Evolutionary conservation across 2,329 filamentous ascomycete species (phyloP).

Genomic region (Arthrobotrys iridis): DNA sequence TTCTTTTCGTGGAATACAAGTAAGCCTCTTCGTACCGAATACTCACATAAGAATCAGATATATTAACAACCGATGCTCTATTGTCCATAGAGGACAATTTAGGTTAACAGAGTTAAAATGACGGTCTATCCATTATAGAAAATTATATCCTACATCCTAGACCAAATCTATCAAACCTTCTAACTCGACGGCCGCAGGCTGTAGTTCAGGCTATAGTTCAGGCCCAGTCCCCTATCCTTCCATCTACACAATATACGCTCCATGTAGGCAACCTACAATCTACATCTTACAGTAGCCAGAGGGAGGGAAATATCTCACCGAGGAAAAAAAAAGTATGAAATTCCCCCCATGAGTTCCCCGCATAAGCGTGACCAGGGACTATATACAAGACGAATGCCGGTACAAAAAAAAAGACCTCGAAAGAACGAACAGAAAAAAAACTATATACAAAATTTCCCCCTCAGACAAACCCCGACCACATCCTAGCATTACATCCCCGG

Average conservation of each 20-base stretch:
- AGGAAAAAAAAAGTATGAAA: constrained; percentile 20
- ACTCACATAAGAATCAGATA: too few species aligned
- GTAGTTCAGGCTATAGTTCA: not conserved
- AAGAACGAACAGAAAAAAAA: constrained; percentile 26
- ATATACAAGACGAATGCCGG: not conserved
- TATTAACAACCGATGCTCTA: too few species aligned
- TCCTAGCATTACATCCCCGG: constrained; percentile 17
- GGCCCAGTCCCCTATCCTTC: not conserved
- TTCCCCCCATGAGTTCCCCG: not conserved
- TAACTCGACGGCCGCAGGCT: too few species aligned
- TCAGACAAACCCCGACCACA: not conserved
- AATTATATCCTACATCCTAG: too few species aligned
- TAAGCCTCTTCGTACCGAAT: too few species aligned
- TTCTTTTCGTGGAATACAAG: too few species aligned
- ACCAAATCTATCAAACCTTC: too few species aligned
- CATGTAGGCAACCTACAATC: not conserved
- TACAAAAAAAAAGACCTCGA: constrained; percentile 4
- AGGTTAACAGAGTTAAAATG: too few species aligned
- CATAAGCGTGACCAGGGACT: not conserved
- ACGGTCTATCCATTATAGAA: too few species aligned
- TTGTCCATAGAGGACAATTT: too few species aligned
- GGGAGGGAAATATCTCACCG: not conserved
- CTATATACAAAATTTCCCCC: constrained; percentile 3
- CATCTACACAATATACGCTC: not conserved
- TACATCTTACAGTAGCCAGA: not conserved